Evolutionary conservation across 306 rosid species (phyloP).

Genomic region (Casuarina glauca): DNA sequence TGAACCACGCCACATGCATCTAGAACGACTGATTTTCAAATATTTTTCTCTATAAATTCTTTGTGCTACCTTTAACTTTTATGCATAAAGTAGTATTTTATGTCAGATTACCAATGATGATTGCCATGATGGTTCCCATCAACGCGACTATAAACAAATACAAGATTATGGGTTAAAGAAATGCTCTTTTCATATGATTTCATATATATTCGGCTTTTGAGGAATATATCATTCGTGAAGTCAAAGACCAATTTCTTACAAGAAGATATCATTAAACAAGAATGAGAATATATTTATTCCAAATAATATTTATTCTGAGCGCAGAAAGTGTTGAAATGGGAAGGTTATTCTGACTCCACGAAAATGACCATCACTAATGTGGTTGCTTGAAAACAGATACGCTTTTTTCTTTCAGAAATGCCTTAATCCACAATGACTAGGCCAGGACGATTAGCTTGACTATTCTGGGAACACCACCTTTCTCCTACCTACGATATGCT

Average conservation of each 20-base stretch:
- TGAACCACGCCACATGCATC: constrained; percentile 4
- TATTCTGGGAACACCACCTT: background rate
- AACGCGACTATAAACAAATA: constrained; percentile 52
- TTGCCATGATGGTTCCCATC: constrained; percentile 58
- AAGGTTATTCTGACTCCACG: background rate
- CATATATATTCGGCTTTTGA: constrained; percentile 38
- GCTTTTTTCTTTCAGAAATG: background rate
- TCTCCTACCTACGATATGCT: background rate
- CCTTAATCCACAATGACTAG: background rate
- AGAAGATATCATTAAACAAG: constrained; percentile 15
- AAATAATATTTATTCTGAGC: background rate
- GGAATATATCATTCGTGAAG: constrained; percentile 31
- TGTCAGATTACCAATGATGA: constrained; percentile 66
- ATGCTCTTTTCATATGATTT: constrained; percentile 36
- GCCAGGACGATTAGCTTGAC: background rate
- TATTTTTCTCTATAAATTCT: constrained; percentile 6
- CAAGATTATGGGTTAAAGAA: constrained; percentile 54
- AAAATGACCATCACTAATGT: background rate
- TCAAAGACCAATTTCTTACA: constrained; percentile 26
- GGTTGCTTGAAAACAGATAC: background rate
- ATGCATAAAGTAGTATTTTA: constrained; percentile 44
- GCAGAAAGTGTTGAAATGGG: background rate
- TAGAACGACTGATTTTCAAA: constrained; percentile 4
- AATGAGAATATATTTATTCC: background rate
- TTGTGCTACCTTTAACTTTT: constrained; percentile 36